These are phyloP conservation scores for Inonotus obliquus DNA, from an alignment of 1,284 basidiomycete species.

Conservation along the genomic window DNA sequence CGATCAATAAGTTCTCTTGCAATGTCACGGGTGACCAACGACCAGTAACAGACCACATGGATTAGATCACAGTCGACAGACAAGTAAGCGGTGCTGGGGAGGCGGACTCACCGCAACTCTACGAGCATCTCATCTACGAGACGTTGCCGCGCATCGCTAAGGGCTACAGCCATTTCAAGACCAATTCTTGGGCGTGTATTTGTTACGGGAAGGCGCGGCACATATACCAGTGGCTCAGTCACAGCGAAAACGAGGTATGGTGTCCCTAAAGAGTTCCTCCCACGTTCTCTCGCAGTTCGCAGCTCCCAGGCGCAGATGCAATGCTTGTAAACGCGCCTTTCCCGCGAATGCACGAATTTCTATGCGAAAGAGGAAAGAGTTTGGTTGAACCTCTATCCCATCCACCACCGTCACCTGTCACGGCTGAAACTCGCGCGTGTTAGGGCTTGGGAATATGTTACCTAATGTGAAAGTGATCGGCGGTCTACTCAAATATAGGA, in stretches of 20 bases:
- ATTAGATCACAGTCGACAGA: background rate
- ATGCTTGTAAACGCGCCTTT: background rate
- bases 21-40: background rate
- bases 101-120: slow-evolving; percentile 21
- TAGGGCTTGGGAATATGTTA: background rate
- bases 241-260: background rate
- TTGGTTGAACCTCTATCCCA: background rate
- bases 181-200: background rate
- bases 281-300: background rate
- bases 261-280: background rate
- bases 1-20: slow-evolving; percentile 53
- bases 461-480: background rate
- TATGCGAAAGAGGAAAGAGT: background rate
- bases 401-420: background rate
- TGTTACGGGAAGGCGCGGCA: background rate
- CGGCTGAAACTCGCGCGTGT: background rate
- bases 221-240: background rate
- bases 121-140: slow-evolving; percentile 23
- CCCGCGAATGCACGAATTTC: background rate
- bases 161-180: background rate
- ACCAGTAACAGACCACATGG: background rate
- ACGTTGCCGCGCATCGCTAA: background rate
- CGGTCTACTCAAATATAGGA: background rate
- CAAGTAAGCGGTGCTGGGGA: background rate
- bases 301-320: background rate